Conservation (phyloP, 1,284 basidiomycete genomes). For the Omphalotus olearius region DNA sequence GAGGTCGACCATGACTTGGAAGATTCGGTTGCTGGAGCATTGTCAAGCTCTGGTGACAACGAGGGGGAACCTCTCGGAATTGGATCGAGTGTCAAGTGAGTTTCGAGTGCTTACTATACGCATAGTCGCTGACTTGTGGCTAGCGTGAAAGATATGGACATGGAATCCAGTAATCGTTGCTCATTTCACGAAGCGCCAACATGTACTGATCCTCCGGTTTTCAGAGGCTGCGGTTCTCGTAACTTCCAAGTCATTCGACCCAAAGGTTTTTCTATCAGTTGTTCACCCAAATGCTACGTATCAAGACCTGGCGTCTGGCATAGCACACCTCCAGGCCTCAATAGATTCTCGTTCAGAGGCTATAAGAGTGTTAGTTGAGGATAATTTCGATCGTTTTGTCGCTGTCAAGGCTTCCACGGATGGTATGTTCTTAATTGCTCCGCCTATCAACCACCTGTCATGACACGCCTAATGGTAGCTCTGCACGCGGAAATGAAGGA, state of each 20-base stretch:
- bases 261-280: constrained; percentile 88
- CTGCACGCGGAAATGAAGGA: constrained; percentile 93
- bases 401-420: constrained; percentile 96
- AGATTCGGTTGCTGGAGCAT: constrained; percentile 57
- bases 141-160: constrained; percentile 65
- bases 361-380: constrained; percentile 91
- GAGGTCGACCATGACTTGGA: constrained; percentile 75
- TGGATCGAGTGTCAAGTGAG: constrained; percentile 60
- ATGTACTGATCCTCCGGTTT: constrained; percentile 2
- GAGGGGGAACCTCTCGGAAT: constrained; percentile 71
- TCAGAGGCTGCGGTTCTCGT: constrained; percentile 78
- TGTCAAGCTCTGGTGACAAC: constrained; percentile 51
- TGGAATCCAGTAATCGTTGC: constrained; percentile 62
- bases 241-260: constrained; percentile 93
- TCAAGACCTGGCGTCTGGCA: constrained; percentile 81
- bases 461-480: constrained; percentile 40
- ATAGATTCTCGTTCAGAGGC: constrained; percentile 91
- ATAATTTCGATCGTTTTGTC: constrained; percentile 98
- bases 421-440: constrained; percentile 45
- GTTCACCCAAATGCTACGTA: constrained; percentile 97
- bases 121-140: constrained; percentile 1
- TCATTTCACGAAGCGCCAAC: constrained; percentile 1
- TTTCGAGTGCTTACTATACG: constrained; percentile 14
- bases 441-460: constrained; percentile 5
- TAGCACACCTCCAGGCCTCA: constrained; percentile 65